These are phyloP conservation scores for Fusarium pininemorale DNA, from an alignment of 2,329 filamentous ascomycete genomes.

Conservation along the genomic window DNA sequence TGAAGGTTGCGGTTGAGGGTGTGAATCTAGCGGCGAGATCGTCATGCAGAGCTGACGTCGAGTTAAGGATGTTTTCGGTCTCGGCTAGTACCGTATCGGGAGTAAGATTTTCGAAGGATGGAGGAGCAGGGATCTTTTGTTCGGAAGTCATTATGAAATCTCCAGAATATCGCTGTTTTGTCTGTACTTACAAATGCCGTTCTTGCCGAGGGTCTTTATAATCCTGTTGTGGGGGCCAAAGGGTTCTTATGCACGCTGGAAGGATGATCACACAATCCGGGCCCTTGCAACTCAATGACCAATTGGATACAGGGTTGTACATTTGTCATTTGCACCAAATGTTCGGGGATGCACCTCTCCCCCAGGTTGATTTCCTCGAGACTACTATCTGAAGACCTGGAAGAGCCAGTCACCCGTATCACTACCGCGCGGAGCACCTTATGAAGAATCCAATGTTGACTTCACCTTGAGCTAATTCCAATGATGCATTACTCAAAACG, in stretches of 20 bases:
- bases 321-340: accelerated
- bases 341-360: background rate
- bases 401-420: background rate
- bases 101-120: background rate
- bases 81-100: background rate
- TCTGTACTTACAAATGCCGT: background rate
- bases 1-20: background rate
- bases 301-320: accelerated
- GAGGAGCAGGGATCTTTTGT: background rate
- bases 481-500: background rate
- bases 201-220: background rate
- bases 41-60: background rate
- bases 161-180: background rate
- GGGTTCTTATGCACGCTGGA: background rate
- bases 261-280: background rate
- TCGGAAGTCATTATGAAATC: background rate
- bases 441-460: accelerated
- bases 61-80: background rate
- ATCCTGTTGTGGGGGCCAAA: background rate
- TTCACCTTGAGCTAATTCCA: too few species aligned
- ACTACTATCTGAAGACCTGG: too few species aligned
- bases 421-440: background rate
- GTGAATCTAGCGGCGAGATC: background rate
- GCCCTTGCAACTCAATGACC: background rate
- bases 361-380: background rate